Percentiles rank a stretch among this genome's conserved stretches.
Conservation (phyloP, 495 filamentous ascomycete genomes). For the Aeminium ludgeri region DNA sequence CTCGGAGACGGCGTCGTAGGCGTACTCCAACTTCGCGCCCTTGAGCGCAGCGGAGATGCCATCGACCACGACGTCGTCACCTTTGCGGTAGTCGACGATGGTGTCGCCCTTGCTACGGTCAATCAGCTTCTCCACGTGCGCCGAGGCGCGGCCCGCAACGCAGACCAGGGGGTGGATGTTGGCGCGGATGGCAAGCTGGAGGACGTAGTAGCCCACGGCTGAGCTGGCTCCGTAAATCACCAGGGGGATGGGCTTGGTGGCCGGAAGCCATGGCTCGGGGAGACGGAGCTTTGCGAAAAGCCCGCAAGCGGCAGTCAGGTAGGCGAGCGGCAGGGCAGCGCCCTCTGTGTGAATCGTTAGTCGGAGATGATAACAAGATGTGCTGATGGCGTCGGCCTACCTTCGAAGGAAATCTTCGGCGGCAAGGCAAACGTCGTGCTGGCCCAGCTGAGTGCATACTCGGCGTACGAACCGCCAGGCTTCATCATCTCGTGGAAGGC, state of each 20-base stretch:
- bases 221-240: slow-evolving; percentile 51
- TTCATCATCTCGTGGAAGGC: slow-evolving; percentile 48
- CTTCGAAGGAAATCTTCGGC: slow-evolving; percentile 47
- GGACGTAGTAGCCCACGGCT: slow-evolving; percentile 50
- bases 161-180: slow-evolving; percentile 59
- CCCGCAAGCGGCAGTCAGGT: slow-evolving; percentile 54
- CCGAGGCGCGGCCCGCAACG: slow-evolving; percentile 42
- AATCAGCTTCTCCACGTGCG: slow-evolving; percentile 43
- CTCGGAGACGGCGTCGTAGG: slow-evolving; percentile 44
- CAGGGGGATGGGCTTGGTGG: slow-evolving; percentile 30
- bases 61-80: slow-evolving; percentile 36
- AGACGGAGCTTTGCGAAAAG: slow-evolving; percentile 42
- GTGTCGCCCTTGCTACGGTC: slow-evolving; percentile 48
- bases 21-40: slow-evolving; percentile 26
- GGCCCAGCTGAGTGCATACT: slow-evolving; percentile 50
- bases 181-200: slow-evolving; percentile 50
- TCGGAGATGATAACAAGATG: background rate
- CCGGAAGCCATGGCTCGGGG: slow-evolving; percentile 45
- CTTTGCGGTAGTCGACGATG: slow-evolving; percentile 54
- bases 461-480: slow-evolving; percentile 45
- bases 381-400: slow-evolving; percentile 19
- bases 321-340: slow-evolving; percentile 54
- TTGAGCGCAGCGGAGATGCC: slow-evolving; percentile 33
- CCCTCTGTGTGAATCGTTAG: slow-evolving; percentile 34
- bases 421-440: slow-evolving; percentile 58